Evolutionary conservation across 1,139 yeast species (phyloP).

Genomic region (Williopsis jadinii): DNA sequence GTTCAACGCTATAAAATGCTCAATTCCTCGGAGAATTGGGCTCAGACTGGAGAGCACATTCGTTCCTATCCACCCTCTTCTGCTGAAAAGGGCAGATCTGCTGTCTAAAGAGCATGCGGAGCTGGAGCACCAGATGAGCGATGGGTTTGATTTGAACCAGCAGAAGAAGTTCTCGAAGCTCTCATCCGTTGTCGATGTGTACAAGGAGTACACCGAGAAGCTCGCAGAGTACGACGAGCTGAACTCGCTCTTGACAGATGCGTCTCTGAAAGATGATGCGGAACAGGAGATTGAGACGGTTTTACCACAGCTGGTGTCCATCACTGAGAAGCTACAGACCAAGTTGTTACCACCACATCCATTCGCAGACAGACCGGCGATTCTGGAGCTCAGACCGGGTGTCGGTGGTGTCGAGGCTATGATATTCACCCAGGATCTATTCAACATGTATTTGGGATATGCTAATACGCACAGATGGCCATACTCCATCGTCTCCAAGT

Average conservation of each 20-base stretch:
- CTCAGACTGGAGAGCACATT: conserved; percentile 9
- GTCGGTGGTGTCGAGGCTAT: conserved; percentile 95
- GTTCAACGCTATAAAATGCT: too few relatives aligned
- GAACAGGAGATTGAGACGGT: conserved; percentile 26
- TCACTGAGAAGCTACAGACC: conserved; percentile 41
- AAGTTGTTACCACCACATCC: conserved; percentile 70
- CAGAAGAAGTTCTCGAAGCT: conserved; percentile 53
- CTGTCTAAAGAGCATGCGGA: conserved; percentile 42
- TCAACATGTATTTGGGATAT: conserved; percentile 74
- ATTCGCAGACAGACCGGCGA: conserved; percentile 70
- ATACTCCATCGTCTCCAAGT: conserved; percentile 49
- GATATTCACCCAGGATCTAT: conserved; percentile 72
- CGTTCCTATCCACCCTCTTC: conserved; percentile 47
- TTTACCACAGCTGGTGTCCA: conserved; percentile 24
- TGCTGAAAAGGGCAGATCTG: conserved; percentile 54
- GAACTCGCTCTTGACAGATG: conserved; percentile 29
- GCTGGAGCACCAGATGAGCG: conserved; percentile 37
- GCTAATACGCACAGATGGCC: conserved; percentile 67
- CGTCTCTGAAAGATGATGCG: conserved; percentile 31
- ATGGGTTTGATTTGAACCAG: conserved; percentile 47
- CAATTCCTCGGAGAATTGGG: neutral
- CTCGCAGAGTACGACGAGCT: conserved; percentile 32
- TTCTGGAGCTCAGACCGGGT: conserved; percentile 87
- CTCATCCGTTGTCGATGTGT: conserved; percentile 45
- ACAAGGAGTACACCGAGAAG: conserved; percentile 36